phyloP scores from a whole-genome alignment of 805 yeast species.

The Debaryomyces hansenii region DNA sequence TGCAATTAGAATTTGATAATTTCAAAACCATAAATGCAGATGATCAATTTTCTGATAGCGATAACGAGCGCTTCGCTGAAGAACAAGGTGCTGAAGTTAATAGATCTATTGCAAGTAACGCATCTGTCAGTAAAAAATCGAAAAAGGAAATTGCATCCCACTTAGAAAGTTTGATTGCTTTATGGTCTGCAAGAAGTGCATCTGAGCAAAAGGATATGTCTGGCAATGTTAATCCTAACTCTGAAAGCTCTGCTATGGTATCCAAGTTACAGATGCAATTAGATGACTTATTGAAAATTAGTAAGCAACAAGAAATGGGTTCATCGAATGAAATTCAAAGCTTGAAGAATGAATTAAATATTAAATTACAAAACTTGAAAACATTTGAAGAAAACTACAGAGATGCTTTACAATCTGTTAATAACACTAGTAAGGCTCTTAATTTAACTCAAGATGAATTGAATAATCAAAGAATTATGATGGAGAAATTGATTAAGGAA shows the following conservation, averaged over 20 bases:
- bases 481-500: constrained; percentile 60
- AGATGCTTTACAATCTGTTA: constrained; percentile 68
- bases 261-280: constrained; percentile 53
- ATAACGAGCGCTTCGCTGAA: constrained; percentile 20
- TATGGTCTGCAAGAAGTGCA: constrained; percentile 27
- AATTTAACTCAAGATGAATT: constrained; percentile 72
- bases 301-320: constrained; percentile 41
- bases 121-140: constrained; percentile 19
- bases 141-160: constrained; percentile 33
- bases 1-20: constrained; percentile 45
- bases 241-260: constrained; percentile 26
- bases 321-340: constrained; percentile 33
- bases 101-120: constrained; percentile 22
- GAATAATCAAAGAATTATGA: constrained; percentile 54
- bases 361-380: constrained; percentile 29
- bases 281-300: constrained; percentile 51
- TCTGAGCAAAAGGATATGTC: constrained; percentile 3
- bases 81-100: constrained; percentile 13
- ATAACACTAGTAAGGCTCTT: constrained; percentile 74
- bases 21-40: constrained; percentile 36
- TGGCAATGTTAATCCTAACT: constrained; percentile 7
- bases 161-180: constrained; percentile 32
- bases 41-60: constrained; percentile 31
- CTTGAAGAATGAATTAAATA: constrained; percentile 30
- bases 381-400: constrained; percentile 64